A percentile compares a stretch with the other conserved stretches of the same genome.
Conservation (phyloP, 345 rosid species). For the Cardamine chenopodiifolia region DNA sequence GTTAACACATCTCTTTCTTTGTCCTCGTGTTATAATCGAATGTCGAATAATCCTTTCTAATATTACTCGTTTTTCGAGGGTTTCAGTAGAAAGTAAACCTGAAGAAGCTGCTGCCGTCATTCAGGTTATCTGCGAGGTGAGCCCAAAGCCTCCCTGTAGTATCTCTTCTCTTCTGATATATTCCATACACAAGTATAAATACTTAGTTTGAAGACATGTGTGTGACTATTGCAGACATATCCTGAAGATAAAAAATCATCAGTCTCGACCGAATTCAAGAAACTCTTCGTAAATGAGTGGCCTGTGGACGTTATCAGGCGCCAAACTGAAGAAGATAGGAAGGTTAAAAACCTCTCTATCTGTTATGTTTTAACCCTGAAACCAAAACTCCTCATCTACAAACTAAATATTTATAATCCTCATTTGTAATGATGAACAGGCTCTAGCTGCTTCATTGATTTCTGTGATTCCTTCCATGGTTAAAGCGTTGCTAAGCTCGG, state of each 20-base stretch:
- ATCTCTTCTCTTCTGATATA: not conserved
- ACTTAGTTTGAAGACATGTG: not conserved
- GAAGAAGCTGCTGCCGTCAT: slow-evolving; percentile 74
- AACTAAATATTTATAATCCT: not conserved
- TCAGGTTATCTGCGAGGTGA: slow-evolving; percentile 65
- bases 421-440: slow-evolving; percentile 44
- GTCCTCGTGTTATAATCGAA: not conserved
- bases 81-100: slow-evolving; percentile 65
- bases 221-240: slow-evolving; percentile 48
- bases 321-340: slow-evolving; percentile 57
- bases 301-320: slow-evolving; percentile 60
- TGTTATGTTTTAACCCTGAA: not conserved
- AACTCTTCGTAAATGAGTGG: slow-evolving; percentile 66
- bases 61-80: slow-evolving; percentile 52
- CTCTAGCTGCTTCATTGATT: slow-evolving; percentile 55
- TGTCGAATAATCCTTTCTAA: not conserved
- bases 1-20: slow-evolving; percentile 32
- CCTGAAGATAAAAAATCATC: slow-evolving; percentile 53
- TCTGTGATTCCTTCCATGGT: slow-evolving; percentile 59
- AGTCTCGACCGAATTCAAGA: slow-evolving; percentile 59
- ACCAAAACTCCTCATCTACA: not conserved
- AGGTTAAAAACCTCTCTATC: slow-evolving; percentile 45
- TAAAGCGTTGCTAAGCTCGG: slow-evolving; percentile 44
- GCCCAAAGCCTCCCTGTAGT: not conserved
- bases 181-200: not conserved